Conservation (phyloP, 768 basidiomycete species). For the Leccinum aurantiacum region DNA sequence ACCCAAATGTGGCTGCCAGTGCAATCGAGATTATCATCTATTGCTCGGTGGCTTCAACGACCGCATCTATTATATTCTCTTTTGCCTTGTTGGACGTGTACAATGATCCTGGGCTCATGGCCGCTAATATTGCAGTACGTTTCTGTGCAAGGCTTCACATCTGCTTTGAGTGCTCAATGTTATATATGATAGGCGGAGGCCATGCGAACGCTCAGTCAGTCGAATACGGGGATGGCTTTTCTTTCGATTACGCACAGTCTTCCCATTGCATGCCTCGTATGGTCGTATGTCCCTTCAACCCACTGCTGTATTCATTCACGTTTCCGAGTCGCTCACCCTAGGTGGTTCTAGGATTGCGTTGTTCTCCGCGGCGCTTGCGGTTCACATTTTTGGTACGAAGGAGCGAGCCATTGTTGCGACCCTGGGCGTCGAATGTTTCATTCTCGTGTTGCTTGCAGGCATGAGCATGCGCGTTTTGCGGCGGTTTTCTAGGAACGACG, state of each 20-base stretch:
- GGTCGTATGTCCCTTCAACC: slow-evolving; percentile 13
- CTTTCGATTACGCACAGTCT: slow-evolving; percentile 20
- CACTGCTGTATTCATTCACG: neutral
- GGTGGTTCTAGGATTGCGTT: slow-evolving; percentile 4
- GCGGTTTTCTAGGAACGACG: neutral
- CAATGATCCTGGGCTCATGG: slow-evolving; percentile 5
- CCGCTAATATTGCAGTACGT: slow-evolving; percentile 10
- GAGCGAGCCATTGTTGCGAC: neutral
- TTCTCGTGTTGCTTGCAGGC: slow-evolving; percentile 1
- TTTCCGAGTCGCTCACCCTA: neutral
- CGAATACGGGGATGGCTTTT: slow-evolving; percentile 3
- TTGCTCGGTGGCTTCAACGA: slow-evolving; percentile 10
- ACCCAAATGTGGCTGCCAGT: neutral
- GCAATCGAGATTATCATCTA: slow-evolving; percentile 14
- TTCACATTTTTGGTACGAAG: slow-evolving; percentile 10
- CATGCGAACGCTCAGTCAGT: slow-evolving; percentile 5
- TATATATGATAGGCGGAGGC: slow-evolving; percentile 1
- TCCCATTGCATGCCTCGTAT: slow-evolving; percentile 12
- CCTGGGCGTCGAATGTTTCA: slow-evolving; percentile 7
- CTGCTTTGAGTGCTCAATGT: neutral
- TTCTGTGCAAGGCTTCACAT: neutral
- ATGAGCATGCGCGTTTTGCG: slow-evolving; percentile 5
- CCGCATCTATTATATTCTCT: slow-evolving; percentile 16
- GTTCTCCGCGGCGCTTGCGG: slow-evolving; percentile 7
- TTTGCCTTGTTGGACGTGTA: slow-evolving; percentile 12